Evolutionary conservation across 306 rosid genomes (phyloP), one percentile per base, ranked within the genome.

Genomic region (Adenanthera pavonina): DNA sequence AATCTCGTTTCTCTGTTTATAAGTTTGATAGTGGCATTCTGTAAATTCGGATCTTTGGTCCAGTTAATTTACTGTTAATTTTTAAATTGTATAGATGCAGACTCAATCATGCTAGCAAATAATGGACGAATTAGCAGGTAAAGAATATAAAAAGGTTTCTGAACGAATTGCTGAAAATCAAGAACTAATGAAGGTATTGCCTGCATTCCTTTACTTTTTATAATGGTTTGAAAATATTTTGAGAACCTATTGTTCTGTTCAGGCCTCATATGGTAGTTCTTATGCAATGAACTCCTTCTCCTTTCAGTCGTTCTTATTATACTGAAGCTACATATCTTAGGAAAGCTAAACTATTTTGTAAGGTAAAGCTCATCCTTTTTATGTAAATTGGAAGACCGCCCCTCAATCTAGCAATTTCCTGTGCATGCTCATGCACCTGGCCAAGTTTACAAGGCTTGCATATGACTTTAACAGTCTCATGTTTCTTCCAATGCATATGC

Each of bases 231-330:
- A 59, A 84, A 61, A 8, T 57, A 13, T 6, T 74, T 17, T 59
- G 60, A 73, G 77, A 57, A 74, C 48, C 41, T 47, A 41, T 16
- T 74, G 13, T 70, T 88, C 43, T 48, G 49, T 86, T 56, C 89
- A 92, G 97, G 92, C 88, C 73, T 92, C 97, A 41, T 94, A 86
- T 78, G n/a, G n/a, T n/a, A n/a, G n/a, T n/a, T n/a, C n/a, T n/a
- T n/a, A n/a, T n/a, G n/a, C n/a, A n/a, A n/a, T n/a, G n/a, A n/a
- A n/a, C n/a, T n/a, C n/a, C n/a, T n/a, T n/a, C n/a, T n/a, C n/a
- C n/a, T n/a, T n/a, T n/a, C n/a, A n/a, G n/a, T n/a, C n/a, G n/a
- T n/a, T n/a, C n/a, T n/a, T n/a, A n/a, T n/a, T n/a, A n/a, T n/a
- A n/a, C n/a, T n/a, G n/a, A n/a, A n/a, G n/a, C n/a, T n/a, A n/a